phyloP scores from a whole-genome alignment of 2,329 filamentous ascomycete genomes.

The Truncatella angustata region DNA sequence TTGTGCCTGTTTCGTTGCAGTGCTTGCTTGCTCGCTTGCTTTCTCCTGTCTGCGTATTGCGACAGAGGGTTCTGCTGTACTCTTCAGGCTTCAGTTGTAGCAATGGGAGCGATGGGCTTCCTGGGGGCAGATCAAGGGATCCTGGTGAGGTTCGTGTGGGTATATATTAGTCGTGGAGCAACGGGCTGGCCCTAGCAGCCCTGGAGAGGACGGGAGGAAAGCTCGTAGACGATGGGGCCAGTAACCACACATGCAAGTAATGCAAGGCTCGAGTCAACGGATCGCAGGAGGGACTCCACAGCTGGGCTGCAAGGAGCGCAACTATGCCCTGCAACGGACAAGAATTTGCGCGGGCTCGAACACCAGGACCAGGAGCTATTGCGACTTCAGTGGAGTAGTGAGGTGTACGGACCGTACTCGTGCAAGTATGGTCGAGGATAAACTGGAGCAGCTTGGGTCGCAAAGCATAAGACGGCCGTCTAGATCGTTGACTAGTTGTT shows the following conservation, averaged over 20 bases:
- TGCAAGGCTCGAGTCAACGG: neutral
- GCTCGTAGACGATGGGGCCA: neutral
- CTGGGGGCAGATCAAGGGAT: neutral
- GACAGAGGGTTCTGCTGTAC: too few species aligned
- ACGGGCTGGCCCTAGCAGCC: neutral
- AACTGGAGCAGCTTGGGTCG: conserved; percentile 7
- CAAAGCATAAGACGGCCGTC: conserved; percentile 8
- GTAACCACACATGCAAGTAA: neutral
- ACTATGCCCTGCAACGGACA: neutral
- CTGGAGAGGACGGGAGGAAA: neutral
- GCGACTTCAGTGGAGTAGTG: conserved; percentile 6
- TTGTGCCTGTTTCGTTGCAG: conserved; percentile 9
- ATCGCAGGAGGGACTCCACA: conserved; percentile 2
- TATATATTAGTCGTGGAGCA: neutral
- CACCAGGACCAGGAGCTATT: neutral
- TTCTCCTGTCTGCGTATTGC: too few species aligned
- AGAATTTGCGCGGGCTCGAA: conserved; percentile 1
- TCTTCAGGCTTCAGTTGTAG: too few species aligned
- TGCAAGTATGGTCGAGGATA: neutral
- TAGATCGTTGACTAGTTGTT: neutral
- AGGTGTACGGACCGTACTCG: too few species aligned
- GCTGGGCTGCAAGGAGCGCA: neutral
- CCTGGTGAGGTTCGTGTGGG: neutral
- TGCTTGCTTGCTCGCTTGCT: neutral
- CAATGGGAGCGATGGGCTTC: neutral